A percentile compares a stretch with the other conserved stretches of the same genome.
phyloP scores from a whole-genome alignment of 805 yeast species.

The Sugiyamaella qingdaonensis region DNA sequence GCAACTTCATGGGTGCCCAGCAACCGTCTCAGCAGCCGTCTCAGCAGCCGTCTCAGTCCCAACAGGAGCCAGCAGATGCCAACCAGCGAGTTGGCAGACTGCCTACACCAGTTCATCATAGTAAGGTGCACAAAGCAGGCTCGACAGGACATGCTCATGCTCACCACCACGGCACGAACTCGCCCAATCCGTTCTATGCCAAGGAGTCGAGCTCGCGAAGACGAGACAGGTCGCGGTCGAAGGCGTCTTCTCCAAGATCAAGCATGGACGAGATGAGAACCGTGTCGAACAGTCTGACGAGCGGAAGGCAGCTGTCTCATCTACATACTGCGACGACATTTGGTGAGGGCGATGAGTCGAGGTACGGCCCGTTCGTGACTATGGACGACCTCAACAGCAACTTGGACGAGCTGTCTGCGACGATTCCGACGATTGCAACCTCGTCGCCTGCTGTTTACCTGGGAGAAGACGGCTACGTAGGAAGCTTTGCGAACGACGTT shows the following conservation, averaged over 20 bases:
- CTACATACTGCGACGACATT: not conserved
- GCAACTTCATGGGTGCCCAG: not conserved
- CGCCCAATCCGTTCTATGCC: constrained; percentile 9
- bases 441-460: not conserved
- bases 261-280: constrained; percentile 1
- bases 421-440: constrained; percentile 2
- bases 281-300: not conserved
- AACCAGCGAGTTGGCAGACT: constrained; percentile 3
- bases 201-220: constrained; percentile 9
- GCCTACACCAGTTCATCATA: not conserved
- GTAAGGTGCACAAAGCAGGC: constrained; percentile 11
- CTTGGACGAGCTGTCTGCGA: constrained; percentile 11
- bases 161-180: constrained; percentile 6
- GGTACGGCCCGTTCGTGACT: constrained; percentile 4
- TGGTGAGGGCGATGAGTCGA: constrained; percentile 2
- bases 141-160: constrained; percentile 4
- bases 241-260: constrained; percentile 4
- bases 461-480: not conserved
- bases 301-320: constrained; percentile 3
- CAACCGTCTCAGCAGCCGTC: not conserved
- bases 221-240: constrained; percentile 13
- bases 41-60: not conserved
- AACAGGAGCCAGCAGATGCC: not conserved
- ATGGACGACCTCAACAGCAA: constrained; percentile 12
- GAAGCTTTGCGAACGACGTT: not conserved